Conservation (phyloP, 2,329 filamentous ascomycete species). For the Ceratocystis ficicola region DNA sequence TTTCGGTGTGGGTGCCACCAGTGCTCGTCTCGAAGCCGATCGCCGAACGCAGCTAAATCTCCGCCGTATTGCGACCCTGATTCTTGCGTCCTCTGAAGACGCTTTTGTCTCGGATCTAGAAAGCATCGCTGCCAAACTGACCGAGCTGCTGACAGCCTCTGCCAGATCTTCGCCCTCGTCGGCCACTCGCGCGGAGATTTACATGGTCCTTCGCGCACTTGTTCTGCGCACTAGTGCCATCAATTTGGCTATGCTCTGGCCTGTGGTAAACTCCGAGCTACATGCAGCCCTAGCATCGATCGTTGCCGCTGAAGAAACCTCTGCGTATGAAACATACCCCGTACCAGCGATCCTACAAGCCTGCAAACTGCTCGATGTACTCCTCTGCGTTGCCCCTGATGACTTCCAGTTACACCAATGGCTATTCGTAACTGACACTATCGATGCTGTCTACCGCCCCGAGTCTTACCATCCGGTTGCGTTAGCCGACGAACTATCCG, state of each 20-base stretch:
- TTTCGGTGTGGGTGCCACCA: slow-evolving; percentile 93
- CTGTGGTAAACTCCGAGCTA: slow-evolving; percentile 74
- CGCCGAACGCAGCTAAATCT: slow-evolving; percentile 84
- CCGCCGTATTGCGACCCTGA: slow-evolving; percentile 64
- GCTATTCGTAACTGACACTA: slow-evolving; percentile 94
- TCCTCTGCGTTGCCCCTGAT: slow-evolving; percentile 78
- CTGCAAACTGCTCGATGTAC: slow-evolving; percentile 80
- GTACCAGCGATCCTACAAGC: slow-evolving; percentile 72
- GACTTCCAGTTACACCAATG: slow-evolving; percentile 98
- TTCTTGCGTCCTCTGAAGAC: slow-evolving; percentile 66
- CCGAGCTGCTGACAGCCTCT: slow-evolving; percentile 74
- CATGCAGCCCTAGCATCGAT: slow-evolving; percentile 68
- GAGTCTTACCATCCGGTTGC: slow-evolving; percentile 56
- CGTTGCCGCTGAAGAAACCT: slow-evolving; percentile 51
- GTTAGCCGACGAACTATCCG: slow-evolving; percentile 72
- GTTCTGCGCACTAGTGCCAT: slow-evolving; percentile 66
- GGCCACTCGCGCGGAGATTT: slow-evolving; percentile 75
- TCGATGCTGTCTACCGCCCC: slow-evolving; percentile 84
- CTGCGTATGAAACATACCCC: slow-evolving; percentile 59
- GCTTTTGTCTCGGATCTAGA: slow-evolving; percentile 67
- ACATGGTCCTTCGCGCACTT: slow-evolving; percentile 73
- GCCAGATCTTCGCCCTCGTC: slow-evolving; percentile 85
- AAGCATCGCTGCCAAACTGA: slow-evolving; percentile 65
- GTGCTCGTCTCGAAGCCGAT: slow-evolving; percentile 87
- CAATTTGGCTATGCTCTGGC: slow-evolving; percentile 79